A percentile compares a stretch with the other conserved stretches of the same genome.
phyloP scores from a whole-genome alignment of 805 yeast species.

The Teunomyces kruisii region DNA sequence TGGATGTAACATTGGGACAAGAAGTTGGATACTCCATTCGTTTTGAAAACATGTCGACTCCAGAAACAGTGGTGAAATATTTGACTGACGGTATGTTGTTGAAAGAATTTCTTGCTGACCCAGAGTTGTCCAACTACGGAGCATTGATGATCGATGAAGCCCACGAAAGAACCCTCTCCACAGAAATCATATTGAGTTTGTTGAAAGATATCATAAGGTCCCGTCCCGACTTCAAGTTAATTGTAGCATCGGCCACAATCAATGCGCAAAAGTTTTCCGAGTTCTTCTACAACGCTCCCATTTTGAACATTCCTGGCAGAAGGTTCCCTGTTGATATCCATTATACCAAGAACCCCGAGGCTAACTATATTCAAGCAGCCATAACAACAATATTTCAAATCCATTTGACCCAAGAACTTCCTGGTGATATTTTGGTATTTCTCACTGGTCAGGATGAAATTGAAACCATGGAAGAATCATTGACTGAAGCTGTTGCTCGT shows the following conservation, averaged over 20 bases:
- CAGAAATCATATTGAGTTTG: constrained; percentile 79
- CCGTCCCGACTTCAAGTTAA: constrained; percentile 68
- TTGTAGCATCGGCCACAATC: constrained; percentile 93
- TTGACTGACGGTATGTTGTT: constrained; percentile 95
- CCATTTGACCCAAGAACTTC: constrained; percentile 61
- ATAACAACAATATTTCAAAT: constrained; percentile 85
- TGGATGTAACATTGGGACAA: constrained; percentile 74
- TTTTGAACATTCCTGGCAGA: constrained; percentile 88
- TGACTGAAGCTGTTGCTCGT: constrained; percentile 62
- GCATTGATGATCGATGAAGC: constrained; percentile 96
- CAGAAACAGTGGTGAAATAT: constrained; percentile 75
- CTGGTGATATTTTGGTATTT: constrained; percentile 88
- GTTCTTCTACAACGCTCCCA: constrained; percentile 81
- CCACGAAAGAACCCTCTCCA: constrained; percentile 92
- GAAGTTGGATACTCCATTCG: constrained; percentile 88
- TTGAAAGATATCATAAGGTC: constrained; percentile 64
- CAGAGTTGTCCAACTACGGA: constrained; percentile 64
- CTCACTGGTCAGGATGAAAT: constrained; percentile 97
- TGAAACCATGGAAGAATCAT: constrained; percentile 71
- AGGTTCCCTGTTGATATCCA: constrained; percentile 87
- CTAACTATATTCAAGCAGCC: constrained; percentile 88
- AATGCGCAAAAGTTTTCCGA: constrained; percentile 84
- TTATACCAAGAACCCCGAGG: constrained; percentile 84
- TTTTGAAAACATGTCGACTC: constrained; percentile 72
- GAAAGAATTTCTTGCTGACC: constrained; percentile 79